Percentiles rank a stretch among this genome's conserved stretches.
Evolutionary conservation across 768 basidiomycete species (phyloP).

Genomic region (Dendrothele bispora): DNA sequence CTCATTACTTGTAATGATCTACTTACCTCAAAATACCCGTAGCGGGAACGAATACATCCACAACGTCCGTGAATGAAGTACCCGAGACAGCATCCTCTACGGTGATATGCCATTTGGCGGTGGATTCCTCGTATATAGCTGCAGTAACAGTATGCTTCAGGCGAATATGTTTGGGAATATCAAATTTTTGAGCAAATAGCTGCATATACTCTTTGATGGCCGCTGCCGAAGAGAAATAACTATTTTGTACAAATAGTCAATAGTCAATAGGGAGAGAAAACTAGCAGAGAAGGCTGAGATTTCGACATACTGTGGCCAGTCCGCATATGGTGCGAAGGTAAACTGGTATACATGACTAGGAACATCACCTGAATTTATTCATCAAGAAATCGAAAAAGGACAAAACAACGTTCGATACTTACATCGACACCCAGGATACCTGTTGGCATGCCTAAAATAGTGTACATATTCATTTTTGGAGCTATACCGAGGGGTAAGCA

Average conservation of each 20-base stretch:
- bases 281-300: not conserved
- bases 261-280: not conserved
- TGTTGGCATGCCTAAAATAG: not conserved
- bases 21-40: not conserved
- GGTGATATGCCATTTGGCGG: not conserved
- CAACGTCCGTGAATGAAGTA: not conserved
- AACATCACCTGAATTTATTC: not conserved
- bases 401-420: not conserved
- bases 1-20: not conserved
- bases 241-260: no score
- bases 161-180: not conserved
- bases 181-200: not conserved
- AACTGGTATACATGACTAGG: not conserved
- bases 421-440: not conserved
- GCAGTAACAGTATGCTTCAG: not conserved
- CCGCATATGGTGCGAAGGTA: not conserved
- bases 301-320: not conserved
- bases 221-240: not conserved
- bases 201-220: not conserved
- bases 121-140: not conserved
- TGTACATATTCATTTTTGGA: not conserved
- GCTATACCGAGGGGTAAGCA: not conserved
- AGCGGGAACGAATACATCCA: not conserved
- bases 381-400: not conserved
- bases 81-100: not conserved